Conservation (phyloP, 2,329 filamentous ascomycete species). For the Clathrospora elynae region DNA sequence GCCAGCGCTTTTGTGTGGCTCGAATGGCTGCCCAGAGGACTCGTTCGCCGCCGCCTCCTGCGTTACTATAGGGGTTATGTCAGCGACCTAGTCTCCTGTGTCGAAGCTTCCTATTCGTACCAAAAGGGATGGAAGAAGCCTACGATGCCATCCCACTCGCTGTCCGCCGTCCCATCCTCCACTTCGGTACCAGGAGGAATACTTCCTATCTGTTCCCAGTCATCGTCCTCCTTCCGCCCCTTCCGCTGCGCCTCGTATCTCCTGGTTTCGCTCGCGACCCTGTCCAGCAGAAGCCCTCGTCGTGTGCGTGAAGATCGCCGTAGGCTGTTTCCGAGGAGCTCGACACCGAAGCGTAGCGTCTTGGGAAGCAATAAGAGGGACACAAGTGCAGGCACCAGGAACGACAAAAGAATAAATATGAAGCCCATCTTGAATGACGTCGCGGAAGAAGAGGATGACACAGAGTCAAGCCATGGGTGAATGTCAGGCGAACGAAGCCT, state of each 20-base stretch:
- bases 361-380: conserved; percentile 33
- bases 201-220: conserved; percentile 72
- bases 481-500: conserved; percentile 14
- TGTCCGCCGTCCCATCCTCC: conserved; percentile 53
- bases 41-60: conserved; percentile 91
- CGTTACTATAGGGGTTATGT: conserved; percentile 69
- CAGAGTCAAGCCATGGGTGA: conserved; percentile 16
- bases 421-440: conserved; percentile 33
- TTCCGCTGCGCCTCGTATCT: conserved; percentile 26
- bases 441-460: conserved; percentile 7
- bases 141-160: conserved; percentile 81
- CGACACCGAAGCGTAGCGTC: conserved; percentile 35
- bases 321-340: conserved; percentile 37
- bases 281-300: conserved; percentile 42
- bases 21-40: conserved; percentile 95
- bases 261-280: conserved; percentile 40
- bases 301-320: conserved; percentile 41
- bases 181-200: conserved; percentile 53
- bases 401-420: conserved; percentile 32
- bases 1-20: conserved; percentile 87
- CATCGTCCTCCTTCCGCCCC: conserved; percentile 58
- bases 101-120: conserved; percentile 54
- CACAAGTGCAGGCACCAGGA: conserved; percentile 30
- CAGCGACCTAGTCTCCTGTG: conserved; percentile 10
- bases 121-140: conserved; percentile 99